Evolutionary conservation across 164 flowering plant species (phyloP).

Genomic region (Malania oleifera): DNA sequence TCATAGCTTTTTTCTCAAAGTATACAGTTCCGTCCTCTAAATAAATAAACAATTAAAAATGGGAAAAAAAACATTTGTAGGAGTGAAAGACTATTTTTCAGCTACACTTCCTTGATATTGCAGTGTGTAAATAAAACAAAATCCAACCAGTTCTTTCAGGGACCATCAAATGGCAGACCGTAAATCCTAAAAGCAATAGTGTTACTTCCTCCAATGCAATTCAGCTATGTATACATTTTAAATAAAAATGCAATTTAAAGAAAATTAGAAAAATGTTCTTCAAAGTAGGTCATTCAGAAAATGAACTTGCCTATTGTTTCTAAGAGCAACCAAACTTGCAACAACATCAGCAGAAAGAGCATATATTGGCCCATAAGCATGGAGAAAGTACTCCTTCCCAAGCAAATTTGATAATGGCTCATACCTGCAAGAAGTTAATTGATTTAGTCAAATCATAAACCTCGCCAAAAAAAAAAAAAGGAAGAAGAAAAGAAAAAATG

Average conservation of each 20-base stretch:
- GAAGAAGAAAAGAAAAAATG: neutral
- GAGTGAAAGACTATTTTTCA: too few species aligned
- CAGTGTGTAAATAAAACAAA: too few species aligned
- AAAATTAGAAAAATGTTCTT: neutral
- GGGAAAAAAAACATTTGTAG: too few species aligned
- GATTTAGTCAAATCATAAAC: neutral
- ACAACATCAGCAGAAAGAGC: slow-evolving; percentile 97
- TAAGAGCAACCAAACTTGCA: slow-evolving; percentile 72
- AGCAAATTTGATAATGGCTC: slow-evolving; percentile 74
- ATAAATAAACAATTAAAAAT: too few species aligned
- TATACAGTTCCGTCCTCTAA: too few species aligned
- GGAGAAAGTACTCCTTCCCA: slow-evolving; percentile 89
- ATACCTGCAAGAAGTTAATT: slow-evolving; percentile 58
- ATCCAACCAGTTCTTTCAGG: too few species aligned
- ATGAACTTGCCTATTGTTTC: slow-evolving; percentile 63
- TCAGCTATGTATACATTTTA: neutral
- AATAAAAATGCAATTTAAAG: neutral
- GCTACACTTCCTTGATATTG: too few species aligned
- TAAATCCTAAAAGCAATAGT: neutral
- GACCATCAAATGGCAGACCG: too few species aligned
- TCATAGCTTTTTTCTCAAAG: too few species aligned
- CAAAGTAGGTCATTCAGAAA: neutral
- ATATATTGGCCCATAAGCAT: slow-evolving; percentile 97
- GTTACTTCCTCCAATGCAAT: neutral
- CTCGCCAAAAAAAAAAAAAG: too few species aligned